phyloP scores from a whole-genome alignment of 108 stramenopile species.

The Pseudonitzschia pungens region DNA sequence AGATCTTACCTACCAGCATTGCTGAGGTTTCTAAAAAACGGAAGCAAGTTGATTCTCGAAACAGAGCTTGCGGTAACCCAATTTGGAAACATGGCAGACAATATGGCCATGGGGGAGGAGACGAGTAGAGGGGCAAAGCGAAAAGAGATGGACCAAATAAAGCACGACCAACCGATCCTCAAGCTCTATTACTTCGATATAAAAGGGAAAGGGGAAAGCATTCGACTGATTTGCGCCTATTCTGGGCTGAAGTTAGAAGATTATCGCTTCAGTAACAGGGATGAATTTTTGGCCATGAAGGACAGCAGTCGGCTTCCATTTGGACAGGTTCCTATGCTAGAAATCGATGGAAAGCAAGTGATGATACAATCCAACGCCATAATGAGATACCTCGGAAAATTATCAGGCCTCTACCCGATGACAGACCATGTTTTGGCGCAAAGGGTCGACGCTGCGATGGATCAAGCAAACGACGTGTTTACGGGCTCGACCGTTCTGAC shows the following conservation, averaged over 20 bases:
- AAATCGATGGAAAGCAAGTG: slow-evolving; percentile 39
- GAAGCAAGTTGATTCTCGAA: not conserved
- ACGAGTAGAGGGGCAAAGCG: not conserved
- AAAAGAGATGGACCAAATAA: slow-evolving; percentile 8
- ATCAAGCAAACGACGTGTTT: slow-evolving; percentile 36
- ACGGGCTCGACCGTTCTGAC: slow-evolving; percentile 22
- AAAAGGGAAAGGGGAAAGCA: slow-evolving; percentile 40
- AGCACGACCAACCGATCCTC: slow-evolving; percentile 21
- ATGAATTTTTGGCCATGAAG: slow-evolving; percentile 31
- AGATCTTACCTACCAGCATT: no score
- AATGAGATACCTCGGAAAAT: slow-evolving; percentile 35
- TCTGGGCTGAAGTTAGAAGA: slow-evolving; percentile 39
- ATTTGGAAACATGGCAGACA: no score
- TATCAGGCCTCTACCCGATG: slow-evolving; percentile 27
- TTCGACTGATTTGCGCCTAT: slow-evolving; percentile 41
- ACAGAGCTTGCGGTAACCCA: no score
- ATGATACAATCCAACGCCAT: slow-evolving; percentile 37
- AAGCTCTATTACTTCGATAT: slow-evolving; percentile 45
- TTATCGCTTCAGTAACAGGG: slow-evolving; percentile 26
- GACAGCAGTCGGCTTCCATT: slow-evolving; percentile 32
- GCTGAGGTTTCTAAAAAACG: no score
- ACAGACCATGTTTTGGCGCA: slow-evolving; percentile 29
- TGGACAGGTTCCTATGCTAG: slow-evolving; percentile 44
- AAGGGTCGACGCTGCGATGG: slow-evolving; percentile 31
- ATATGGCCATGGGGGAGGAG: no score